Evolutionary conservation across 129 eudicot species (phyloP), one percentile per base, ranked within the genome.

Genomic region (Smallanthus sonchifolius): DNA sequence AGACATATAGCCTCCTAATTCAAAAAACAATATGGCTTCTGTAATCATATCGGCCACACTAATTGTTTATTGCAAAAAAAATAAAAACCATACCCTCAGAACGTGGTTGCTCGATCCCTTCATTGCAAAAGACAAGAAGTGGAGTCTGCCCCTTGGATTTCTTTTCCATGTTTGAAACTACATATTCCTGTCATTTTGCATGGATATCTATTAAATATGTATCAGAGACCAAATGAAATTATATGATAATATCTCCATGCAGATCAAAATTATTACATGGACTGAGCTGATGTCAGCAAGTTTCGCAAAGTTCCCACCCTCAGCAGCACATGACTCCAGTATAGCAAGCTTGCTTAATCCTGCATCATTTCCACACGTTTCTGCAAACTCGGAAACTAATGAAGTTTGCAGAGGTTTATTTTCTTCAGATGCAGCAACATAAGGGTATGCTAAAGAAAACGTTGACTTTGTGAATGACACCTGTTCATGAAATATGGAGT

Each of bases 381-480:
- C 83, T 48, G 81, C 72, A 73, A 94, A 84, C 75, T 90, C 93
- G 40, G 97, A 83, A 68, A 94, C 76, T 83, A 94, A 75, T 42
- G 89, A 81, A 54, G 78, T 87, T 70, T 91, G 96, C 65, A 94
- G 57, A 67, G 96, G 71, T 67, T 75, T 86, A 30, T 82, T 59
- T 77, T 83, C 89, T 79, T 85, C 93, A 69, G 86, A 83, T 61
- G 90, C 77, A 74, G 87, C 67, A 30, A 94, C 79, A 73, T 94
- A 94, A 16, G 98, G 98, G 80, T 84, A 90, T 63, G 97, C 97
- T 69, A 94, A 70, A 36, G 98, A 94, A 79, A 75, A 83, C 20
- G 81, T 84, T 66, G 98, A 88, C 71, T 81, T 90, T 49, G 91
- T 79, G 77, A 86, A 86, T 40, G 97, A 84, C 68, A 24, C 93